Percentiles rank a stretch among this genome's conserved stretches.
These are phyloP conservation scores for Colletotrichum eremochloae DNA, from an alignment of 2,329 filamentous ascomycete species.

Conservation along the genomic window DNA sequence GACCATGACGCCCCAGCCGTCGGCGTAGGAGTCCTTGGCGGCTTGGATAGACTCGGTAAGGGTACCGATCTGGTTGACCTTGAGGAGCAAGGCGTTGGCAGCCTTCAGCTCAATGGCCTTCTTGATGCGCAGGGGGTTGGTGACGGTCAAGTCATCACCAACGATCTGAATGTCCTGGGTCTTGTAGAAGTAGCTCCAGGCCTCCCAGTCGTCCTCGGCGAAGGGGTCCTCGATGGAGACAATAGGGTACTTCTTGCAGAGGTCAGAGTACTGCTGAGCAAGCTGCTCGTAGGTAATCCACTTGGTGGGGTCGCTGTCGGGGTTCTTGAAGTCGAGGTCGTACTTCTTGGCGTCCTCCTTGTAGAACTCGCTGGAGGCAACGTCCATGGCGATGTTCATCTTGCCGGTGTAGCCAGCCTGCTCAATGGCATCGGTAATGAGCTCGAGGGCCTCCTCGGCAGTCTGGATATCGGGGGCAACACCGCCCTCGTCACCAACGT, in stretches of 20 bases:
- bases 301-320: slow-evolving; percentile 93
- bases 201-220: slow-evolving; percentile 99
- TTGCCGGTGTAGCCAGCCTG: slow-evolving; percentile 94
- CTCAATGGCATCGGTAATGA: slow-evolving; percentile 95
- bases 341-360: slow-evolving; percentile 98
- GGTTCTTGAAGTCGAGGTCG: slow-evolving; percentile 99
- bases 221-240: slow-evolving; percentile 99
- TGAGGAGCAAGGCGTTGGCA: slow-evolving; percentile 97
- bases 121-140: slow-evolving; percentile 99
- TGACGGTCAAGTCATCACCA: slow-evolving; percentile 98
- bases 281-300: slow-evolving; percentile 99
- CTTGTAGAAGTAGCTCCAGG: slow-evolving; percentile 99
- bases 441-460: slow-evolving; percentile 93
- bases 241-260: slow-evolving; percentile 96
- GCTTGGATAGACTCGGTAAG: slow-evolving; percentile 99
- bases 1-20: slow-evolving; percentile 99
- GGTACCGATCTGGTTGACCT: slow-evolving; percentile 99
- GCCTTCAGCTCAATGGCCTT: slow-evolving; percentile 99
- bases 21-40: slow-evolving; percentile 97
- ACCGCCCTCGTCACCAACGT: slow-evolving; percentile 99
- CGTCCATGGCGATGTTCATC: slow-evolving; percentile 99
- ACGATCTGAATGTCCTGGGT: slow-evolving; percentile 98
- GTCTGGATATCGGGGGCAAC: slow-evolving; percentile 99
- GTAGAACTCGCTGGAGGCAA: slow-evolving; percentile 99
- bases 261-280: slow-evolving; percentile 88